Evolutionary conservation across 2,329 filamentous ascomycete species (phyloP).

Genomic region (Escovopsis sp.): DNA sequence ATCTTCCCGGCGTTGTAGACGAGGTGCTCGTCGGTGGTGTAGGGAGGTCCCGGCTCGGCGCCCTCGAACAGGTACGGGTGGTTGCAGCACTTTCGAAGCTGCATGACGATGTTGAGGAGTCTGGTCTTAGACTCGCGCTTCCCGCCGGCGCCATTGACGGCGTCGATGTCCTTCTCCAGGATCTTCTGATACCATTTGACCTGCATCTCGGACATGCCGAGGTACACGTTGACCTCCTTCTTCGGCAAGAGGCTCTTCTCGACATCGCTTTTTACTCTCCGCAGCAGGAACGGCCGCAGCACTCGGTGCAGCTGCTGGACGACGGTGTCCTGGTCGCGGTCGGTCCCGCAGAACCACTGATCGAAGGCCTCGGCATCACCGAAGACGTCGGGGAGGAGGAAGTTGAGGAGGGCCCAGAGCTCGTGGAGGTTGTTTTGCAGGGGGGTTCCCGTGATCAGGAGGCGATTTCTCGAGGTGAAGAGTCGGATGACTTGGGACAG

Average conservation of each 20-base stretch:
- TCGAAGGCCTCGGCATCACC: slow-evolving; percentile 94
- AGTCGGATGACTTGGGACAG: slow-evolving; percentile 90
- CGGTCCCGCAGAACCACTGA: slow-evolving; percentile 90
- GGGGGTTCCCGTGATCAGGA: slow-evolving; percentile 92
- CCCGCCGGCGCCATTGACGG: slow-evolving; percentile 88
- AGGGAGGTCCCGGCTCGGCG: slow-evolving; percentile 89
- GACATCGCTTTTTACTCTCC: slow-evolving; percentile 92
- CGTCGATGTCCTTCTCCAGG: slow-evolving; percentile 95
- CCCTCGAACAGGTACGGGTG: slow-evolving; percentile 97
- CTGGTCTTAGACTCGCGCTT: slow-evolving; percentile 97
- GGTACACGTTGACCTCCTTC: slow-evolving; percentile 92
- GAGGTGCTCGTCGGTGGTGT: slow-evolving; percentile 94
- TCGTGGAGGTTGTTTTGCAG: slow-evolving; percentile 97
- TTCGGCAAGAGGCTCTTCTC: slow-evolving; percentile 96
- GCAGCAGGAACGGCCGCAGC: slow-evolving; percentile 79
- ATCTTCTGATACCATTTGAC: slow-evolving; percentile 99
- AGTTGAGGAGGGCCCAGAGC: slow-evolving; percentile 93
- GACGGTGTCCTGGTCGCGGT: slow-evolving; percentile 82
- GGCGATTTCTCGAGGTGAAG: slow-evolving; percentile 87
- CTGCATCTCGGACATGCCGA: slow-evolving; percentile 99
- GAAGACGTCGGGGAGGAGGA: slow-evolving; percentile 94
- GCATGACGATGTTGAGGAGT: slow-evolving; percentile 97
- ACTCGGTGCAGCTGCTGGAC: slow-evolving; percentile 93
- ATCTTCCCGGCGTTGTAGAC: slow-evolving; percentile 93
- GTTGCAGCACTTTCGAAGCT: slow-evolving; percentile 96